Base-by-base conservation (phyloP, 371 early-diverging fungal species). In the Mortierella sp. region DNA sequence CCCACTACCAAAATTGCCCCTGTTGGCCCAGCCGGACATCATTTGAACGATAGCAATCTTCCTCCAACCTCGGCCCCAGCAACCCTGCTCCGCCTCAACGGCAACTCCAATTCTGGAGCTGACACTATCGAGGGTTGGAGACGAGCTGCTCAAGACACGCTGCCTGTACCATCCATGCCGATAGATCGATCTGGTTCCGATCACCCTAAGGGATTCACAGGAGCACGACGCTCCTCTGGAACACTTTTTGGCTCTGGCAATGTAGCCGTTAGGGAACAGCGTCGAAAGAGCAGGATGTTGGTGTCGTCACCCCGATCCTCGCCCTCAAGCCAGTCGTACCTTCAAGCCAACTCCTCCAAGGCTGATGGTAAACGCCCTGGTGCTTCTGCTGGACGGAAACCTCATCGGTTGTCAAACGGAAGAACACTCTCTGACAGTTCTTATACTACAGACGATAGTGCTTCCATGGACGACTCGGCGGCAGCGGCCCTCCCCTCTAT, bases 371-470 rank as follows among this genome's bases (percentile, higher is more conserved):
- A 84, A 78, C 84, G 84, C 74, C 48, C 52, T 52, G 54, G 73
- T 73, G 71, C n/a, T 63, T 50, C 72, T 54, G 21, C 55, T 42
- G 74, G 70, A 14, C 76, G 83, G 34, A 73, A 65, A 34, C 63
- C 78, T 16, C 71, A 78, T 73, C 84, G 84, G 9, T 63, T 74
- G 19, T 45, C 47, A 42, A 72, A 45, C 31, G 81, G 58, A 80
- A 78, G 78, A 54, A 78, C 81, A n/a, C 71, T 68, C 42, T 85
- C 86, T 77, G 86, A 85, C 78, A 79, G 86, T 77, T 84, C 84
- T 28, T 82, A 80, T 74, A 85, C 86, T 50, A 82, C 86, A 85
- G 85, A 81, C 57, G 86, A 85, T 82, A 82, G 80, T 77, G 70
- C 63, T 21, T 48, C 81, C 45, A 38, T 60, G 28, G 47, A 73